These are phyloP conservation scores for Suillus decipiens DNA, from an alignment of 768 basidiomycete genomes.

Conservation along the genomic window DNA sequence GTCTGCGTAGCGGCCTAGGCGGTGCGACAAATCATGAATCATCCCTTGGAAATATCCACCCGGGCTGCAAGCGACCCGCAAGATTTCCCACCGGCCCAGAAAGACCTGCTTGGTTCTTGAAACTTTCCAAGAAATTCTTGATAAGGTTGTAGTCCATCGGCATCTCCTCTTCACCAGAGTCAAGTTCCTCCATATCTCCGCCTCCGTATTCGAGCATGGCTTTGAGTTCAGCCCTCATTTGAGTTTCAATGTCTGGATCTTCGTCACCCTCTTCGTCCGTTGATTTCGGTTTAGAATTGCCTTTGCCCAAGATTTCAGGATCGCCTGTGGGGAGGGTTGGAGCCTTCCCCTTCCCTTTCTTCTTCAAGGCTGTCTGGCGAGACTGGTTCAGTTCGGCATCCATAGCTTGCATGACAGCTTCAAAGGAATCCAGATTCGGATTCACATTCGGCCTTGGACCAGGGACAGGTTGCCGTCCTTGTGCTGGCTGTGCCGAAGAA, in stretches of 20 bases:
- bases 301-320: slow-evolving; percentile 44
- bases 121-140: slow-evolving; percentile 96
- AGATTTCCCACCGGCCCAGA: slow-evolving; percentile 92
- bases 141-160: slow-evolving; percentile 86
- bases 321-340: slow-evolving; percentile 11
- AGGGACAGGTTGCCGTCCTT: slow-evolving; percentile 25
- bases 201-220: slow-evolving; percentile 50
- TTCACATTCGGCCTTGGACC: slow-evolving; percentile 51
- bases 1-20: too few relatives aligned
- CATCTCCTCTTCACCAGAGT: slow-evolving; percentile 50
- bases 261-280: slow-evolving; percentile 42
- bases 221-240: slow-evolving; percentile 88
- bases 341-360: slow-evolving; percentile 22
- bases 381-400: slow-evolving; percentile 73
- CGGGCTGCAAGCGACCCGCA: slow-evolving; percentile 79
- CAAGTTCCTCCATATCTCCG: slow-evolving; percentile 46
- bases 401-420: slow-evolving; percentile 95
- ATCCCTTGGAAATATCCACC: slow-evolving; percentile 76
- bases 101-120: slow-evolving; percentile 86
- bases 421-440: slow-evolving; percentile 86
- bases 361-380: slow-evolving; percentile 28
- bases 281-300: slow-evolving; percentile 39
- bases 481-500: slow-evolving; percentile 5
- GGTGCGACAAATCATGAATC: slow-evolving; percentile 34
- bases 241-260: slow-evolving; percentile 73